A percentile compares a stretch with the other conserved stretches of the same genome.
Conservation (phyloP, 306 rosid genomes). For the Citrullus colocynthis region DNA sequence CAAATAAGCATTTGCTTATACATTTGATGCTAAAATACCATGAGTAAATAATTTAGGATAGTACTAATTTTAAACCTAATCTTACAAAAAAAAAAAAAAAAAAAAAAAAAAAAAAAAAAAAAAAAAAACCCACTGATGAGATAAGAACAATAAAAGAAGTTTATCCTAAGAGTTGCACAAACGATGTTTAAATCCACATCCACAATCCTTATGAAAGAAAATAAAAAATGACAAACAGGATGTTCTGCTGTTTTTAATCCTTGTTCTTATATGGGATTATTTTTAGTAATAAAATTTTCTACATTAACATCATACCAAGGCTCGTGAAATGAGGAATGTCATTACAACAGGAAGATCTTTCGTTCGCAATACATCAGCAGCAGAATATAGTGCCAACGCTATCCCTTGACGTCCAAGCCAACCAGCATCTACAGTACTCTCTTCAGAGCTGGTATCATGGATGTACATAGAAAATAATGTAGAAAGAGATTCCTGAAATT, state of each 20-base stretch:
- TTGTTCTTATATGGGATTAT: background rate
- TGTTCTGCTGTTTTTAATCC: background rate
- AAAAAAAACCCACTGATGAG: background rate
- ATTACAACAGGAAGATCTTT: constrained; percentile 91
- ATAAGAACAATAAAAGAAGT: background rate
- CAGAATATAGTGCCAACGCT: constrained; percentile 70
- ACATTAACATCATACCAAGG: constrained; percentile 47
- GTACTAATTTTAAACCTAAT: background rate
- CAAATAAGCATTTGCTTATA: background rate
- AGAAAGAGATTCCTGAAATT: constrained; percentile 76
- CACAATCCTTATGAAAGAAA: background rate
- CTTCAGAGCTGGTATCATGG: constrained; percentile 51
- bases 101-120: too few species aligned
- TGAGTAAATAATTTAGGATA: background rate
- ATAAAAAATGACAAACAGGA: background rate
- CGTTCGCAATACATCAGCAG: constrained; percentile 88
- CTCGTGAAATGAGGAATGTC: constrained; percentile 90
- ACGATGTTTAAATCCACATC: background rate
- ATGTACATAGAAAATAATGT: constrained; percentile 77
- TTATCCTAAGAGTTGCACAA: background rate
- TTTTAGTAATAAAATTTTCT: background rate
- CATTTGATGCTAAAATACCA: background rate
- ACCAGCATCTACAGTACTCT: constrained; percentile 55
- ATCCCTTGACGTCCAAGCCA: constrained; percentile 98
- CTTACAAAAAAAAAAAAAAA: too few species aligned